A percentile compares a stretch with the other conserved stretches of the same genome.
Conservation (phyloP, 2,329 filamentous ascomycete genomes). For the Fusarium ambrosium region DNA sequence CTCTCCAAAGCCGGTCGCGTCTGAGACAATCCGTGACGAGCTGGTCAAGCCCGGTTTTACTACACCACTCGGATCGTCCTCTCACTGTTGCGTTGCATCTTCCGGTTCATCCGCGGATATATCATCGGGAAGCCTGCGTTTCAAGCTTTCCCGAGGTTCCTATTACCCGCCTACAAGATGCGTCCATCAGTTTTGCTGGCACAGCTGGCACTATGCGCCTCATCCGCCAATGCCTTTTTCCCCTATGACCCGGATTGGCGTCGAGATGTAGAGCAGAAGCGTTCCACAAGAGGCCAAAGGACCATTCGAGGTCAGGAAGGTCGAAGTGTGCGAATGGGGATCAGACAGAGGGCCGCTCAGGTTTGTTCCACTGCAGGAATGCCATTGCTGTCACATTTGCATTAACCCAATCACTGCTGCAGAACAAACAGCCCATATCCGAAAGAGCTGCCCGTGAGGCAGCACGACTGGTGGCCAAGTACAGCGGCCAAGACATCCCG, state of each 20-base stretch:
- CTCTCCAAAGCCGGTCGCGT: conserved; percentile 22
- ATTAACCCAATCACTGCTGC: conserved; percentile 28
- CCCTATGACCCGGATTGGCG: conserved; percentile 59
- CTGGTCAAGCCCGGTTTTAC: conserved; percentile 29
- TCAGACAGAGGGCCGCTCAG: conserved; percentile 55
- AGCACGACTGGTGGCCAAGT: conserved; percentile 57
- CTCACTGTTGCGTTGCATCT: conserved; percentile 18
- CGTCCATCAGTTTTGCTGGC: conserved; percentile 55
- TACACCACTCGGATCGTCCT: conserved; percentile 19
- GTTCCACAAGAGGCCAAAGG: conserved; percentile 41
- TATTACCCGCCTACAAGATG: conserved; percentile 53
- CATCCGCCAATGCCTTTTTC: conserved; percentile 62
- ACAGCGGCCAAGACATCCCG: conserved; percentile 44
- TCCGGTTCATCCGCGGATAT: conserved; percentile 17
- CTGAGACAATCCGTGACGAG: conserved; percentile 43
- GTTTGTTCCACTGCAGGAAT: conserved; percentile 46
- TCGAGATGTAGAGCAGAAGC: conserved; percentile 45
- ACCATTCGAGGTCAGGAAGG: conserved; percentile 23
- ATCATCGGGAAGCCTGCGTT: conserved; percentile 21
- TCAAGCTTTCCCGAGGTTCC: conserved; percentile 8
- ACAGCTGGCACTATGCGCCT: conserved; percentile 63
- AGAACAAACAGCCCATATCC: conserved; percentile 52
- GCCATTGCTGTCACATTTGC: conserved; percentile 12
- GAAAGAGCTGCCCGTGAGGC: conserved; percentile 56
- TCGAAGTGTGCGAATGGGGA: conserved; percentile 55